These are phyloP conservation scores for Calycina herbarum DNA, from an alignment of 2,329 filamentous ascomycete species.

Conservation along the genomic window DNA sequence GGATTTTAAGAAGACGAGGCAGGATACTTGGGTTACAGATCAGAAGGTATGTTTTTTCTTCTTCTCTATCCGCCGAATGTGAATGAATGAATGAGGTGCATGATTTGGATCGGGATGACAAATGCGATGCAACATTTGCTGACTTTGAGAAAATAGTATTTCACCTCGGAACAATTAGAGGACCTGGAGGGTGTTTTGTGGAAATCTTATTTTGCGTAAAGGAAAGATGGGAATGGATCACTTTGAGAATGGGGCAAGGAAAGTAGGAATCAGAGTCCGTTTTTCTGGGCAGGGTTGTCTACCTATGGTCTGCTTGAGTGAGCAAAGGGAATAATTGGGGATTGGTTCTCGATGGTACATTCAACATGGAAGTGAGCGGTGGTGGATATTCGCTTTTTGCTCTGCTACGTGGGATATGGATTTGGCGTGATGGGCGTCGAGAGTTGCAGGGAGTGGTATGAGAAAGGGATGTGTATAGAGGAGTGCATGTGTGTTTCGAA, in stretches of 20 bases:
- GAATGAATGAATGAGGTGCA: conserved; percentile 6
- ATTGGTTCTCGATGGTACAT: too few species aligned
- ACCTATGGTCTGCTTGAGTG: too few species aligned
- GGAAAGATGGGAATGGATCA: background rate
- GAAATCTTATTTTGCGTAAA: conserved; percentile 92
- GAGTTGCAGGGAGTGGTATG: too few species aligned
- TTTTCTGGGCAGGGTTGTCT: background rate
- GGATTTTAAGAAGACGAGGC: conserved; percentile 99
- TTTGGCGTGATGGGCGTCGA: too few species aligned
- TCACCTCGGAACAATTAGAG: conserved; percentile 89
- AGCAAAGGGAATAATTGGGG: too few species aligned
- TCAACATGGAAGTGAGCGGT: too few species aligned
- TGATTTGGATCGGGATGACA: too few species aligned
- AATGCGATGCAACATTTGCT: conserved; percentile 2
- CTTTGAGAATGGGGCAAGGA: background rate
- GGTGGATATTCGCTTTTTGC: too few species aligned
- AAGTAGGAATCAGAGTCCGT: background rate
- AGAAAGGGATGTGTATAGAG: too few species aligned
- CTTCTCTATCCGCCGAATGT: conserved; percentile 11
- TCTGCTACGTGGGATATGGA: too few species aligned
- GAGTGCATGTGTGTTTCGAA: too few species aligned
- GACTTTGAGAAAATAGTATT: conserved; percentile 55
- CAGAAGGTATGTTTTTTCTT: conserved; percentile 73
- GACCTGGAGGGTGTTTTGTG: conserved; percentile 94
- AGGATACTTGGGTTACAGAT: conserved; percentile 98